Evolutionary conservation across 2,329 filamentous ascomycete species (phyloP).

Genomic region (Thermoascus crustaceus): DNA sequence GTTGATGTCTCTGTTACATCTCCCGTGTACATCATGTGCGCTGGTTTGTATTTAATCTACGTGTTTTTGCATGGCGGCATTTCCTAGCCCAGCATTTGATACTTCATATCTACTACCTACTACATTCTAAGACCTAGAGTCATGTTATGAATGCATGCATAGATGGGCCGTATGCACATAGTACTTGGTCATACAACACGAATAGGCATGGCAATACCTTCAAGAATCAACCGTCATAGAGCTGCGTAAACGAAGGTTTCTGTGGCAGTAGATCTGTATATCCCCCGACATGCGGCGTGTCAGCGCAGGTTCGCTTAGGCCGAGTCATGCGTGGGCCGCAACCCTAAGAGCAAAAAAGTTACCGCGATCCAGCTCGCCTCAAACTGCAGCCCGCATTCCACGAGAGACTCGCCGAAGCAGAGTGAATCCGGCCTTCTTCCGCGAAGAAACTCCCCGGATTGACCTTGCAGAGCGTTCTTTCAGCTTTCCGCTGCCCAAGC

Average conservation of each 20-base stretch:
- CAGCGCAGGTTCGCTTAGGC: constrained; percentile 2
- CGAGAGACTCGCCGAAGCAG: neutral
- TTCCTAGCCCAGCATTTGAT: too few relatives aligned
- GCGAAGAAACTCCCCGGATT: neutral
- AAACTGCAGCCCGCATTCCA: constrained; percentile 1
- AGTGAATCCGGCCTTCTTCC: neutral
- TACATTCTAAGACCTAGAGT: too few relatives aligned
- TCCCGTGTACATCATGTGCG: too few relatives aligned
- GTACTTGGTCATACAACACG: too few relatives aligned
- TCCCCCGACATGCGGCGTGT: too few relatives aligned
- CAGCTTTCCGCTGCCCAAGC: constrained; percentile 3
- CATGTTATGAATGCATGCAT: constrained; percentile 1
- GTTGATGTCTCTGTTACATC: too few relatives aligned
- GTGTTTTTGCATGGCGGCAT: constrained; percentile 1
- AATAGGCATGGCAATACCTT: too few relatives aligned
- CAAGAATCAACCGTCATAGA: neutral
- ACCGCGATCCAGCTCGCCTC: neutral
- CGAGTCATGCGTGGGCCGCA: constrained; percentile 2
- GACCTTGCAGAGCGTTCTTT: neutral
- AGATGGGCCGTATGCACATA: too few relatives aligned
- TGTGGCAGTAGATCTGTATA: too few relatives aligned
- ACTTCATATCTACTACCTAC: too few relatives aligned
- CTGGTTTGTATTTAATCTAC: constrained; percentile 1
- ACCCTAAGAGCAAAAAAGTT: constrained; percentile 2
- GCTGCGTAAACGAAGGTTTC: too few relatives aligned